Base-by-base conservation (phyloP, 148 eudicot genomes). In the Persicaria tinctoria region DNA sequence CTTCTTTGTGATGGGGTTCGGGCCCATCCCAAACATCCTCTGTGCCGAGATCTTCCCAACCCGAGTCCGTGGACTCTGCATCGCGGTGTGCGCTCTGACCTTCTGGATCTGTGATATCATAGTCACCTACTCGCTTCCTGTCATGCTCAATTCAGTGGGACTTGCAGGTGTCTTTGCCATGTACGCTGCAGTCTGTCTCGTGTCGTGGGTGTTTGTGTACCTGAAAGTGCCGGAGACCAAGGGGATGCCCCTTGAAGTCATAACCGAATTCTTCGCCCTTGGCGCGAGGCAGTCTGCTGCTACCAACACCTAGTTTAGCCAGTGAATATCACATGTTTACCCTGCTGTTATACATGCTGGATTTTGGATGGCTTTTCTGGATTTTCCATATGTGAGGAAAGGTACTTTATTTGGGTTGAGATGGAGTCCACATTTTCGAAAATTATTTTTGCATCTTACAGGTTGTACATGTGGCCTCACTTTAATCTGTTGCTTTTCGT, bases 181-280 rank as follows among this genome's bases (percentile, higher is more conserved):
- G 47, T 87, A 87, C 63, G 90, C 88, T 11, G 79, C 78, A 3
- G 80, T 87, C 45, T 77, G 82, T 59, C 7, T 83, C 41, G 73
- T 87, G 23, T 78, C 90, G 5, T 85, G 86, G 85, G 46, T 85
- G 38, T 87, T 87, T 7, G 83, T 85, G 76, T 87, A 81, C 75
- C 72, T 87, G 57, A 87, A 85, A 78, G 90, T 87, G 66, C 90
- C 90, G 1, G 90, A 87, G 80, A 87, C 90, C 27, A 87, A 87
- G 78, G 90, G 85, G 59, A 87, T 87, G 90, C 90, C 90, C 8
- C 85, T 87, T 12, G 90, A 87, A 82, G 87, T 87, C 16, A 87
- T 87, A 38, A 83, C 83, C 0, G 88, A 85, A 80, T 87, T 87
- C 86, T 87, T 87, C 59, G 82, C 90, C 79, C 80, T 87, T 46